Base-by-base conservation (phyloP, 176 grass and related monocot genomes). In the Paspalum notatum region DNA sequence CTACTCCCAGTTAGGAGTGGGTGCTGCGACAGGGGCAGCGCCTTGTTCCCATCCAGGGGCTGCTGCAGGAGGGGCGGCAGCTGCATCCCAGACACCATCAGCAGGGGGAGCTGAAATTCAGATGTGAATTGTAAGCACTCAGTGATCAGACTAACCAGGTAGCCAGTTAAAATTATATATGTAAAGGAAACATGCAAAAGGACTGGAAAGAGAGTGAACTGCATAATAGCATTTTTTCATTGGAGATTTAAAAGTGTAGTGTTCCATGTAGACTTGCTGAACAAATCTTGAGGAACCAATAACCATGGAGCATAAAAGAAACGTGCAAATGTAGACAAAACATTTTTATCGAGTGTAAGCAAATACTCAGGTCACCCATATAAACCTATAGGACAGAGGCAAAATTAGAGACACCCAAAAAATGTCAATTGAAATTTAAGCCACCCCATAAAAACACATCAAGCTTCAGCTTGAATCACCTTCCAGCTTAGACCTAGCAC, bases 1-100 rank as follows among this genome's bases (percentile, higher is more conserved):
- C 72, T 78, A 90, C 27, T 72, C 68, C 91, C 87, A 93, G 81
- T 84, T 71, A 0, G 64, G 82, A 46, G 82, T 76, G 24, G 87
- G 26, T 51, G 79, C 47, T 2, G 58, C 5, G 0, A 18, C 66
- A 0, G 84, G 70, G 26, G 73, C 82, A 0, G 72, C 77, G 7
- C 74, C 62, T 64, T 84, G 68, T 66, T 90, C 91, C 87, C 91
- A 93, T 44, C 85, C 88, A 17, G 91, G 24, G 17, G 89, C 12
- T 51, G 88, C 18, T 51, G 61, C 65, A 10, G 83, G 62, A n/a
- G 90, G 75, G 9, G 91, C 68, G 2, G 74, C 37, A 13, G 75
- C 87, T 0, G 50, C 21, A 43, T 93, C 91, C 91, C 91, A 90
- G 50, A 71, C 91, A 65, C 82, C 84, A 2, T 72, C 86, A n/a